Evolutionary conservation across 352 stramenopile genomes (phyloP).

Genomic region (Globisporangium viniferum): DNA sequence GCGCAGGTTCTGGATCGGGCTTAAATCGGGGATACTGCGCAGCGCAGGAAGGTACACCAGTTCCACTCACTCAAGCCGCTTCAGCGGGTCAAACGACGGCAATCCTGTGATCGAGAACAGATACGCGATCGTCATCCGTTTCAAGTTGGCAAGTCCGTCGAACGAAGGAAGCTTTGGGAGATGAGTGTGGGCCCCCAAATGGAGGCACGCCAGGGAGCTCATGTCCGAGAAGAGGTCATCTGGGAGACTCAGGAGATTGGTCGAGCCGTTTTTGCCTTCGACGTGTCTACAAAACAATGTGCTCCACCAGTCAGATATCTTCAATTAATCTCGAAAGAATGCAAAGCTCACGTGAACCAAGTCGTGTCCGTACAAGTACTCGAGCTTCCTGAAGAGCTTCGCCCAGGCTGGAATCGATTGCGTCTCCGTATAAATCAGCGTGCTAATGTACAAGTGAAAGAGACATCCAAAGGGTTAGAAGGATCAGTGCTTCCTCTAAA

Average conservation of each 20-base stretch:
- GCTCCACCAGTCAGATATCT: too few relatives aligned
- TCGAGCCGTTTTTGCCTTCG: not conserved
- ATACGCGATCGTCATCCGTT: not conserved
- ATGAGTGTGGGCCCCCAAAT: not conserved
- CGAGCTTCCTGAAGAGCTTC: constrained; percentile 7
- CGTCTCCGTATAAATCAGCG: constrained; percentile 10
- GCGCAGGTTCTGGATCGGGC: constrained; percentile 9
- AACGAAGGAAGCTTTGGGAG: constrained; percentile 5
- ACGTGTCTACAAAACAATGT: constrained; percentile 3
- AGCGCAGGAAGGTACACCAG: constrained; percentile 19
- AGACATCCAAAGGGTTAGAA: not conserved
- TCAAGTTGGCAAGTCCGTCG: constrained; percentile 4
- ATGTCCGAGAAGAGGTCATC: constrained; percentile 7
- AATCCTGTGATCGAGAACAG: constrained; percentile 12
- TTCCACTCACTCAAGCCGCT: constrained; percentile 21
- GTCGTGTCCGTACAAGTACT: constrained; percentile 9
- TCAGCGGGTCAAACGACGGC: constrained; percentile 21
- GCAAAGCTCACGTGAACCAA: not conserved
- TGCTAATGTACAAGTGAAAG: not conserved
- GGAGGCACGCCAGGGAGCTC: not conserved
- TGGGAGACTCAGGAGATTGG: constrained; percentile 4
- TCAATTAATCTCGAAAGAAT: not conserved
- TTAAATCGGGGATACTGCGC: constrained; percentile 20
- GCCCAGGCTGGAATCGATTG: not conserved
- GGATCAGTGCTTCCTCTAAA: not conserved